phyloP scores from a whole-genome alignment of 371 early-diverging fungal genomes.

The Apophysomyces ossiformis region DNA sequence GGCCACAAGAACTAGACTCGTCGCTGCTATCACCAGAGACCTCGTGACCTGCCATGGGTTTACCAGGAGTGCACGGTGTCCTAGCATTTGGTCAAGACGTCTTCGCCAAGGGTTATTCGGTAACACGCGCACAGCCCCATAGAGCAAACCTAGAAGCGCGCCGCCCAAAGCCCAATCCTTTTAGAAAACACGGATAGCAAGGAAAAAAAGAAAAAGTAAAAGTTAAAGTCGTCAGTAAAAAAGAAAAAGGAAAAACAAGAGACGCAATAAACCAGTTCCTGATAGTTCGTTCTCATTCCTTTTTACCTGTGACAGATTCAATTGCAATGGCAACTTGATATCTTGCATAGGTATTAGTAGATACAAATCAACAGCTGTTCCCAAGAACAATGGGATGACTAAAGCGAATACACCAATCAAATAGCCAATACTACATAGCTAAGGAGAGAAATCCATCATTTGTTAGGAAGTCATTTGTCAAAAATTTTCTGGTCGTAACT shows the following conservation, averaged over 20 bases:
- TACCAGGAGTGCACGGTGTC: slow-evolving; percentile 9
- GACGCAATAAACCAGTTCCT: slow-evolving; percentile 17
- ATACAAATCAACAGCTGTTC: slow-evolving; percentile 51
- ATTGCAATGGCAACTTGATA: slow-evolving; percentile 29
- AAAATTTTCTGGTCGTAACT: background rate
- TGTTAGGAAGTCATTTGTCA: background rate
- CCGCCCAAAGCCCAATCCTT: slow-evolving; percentile 58
- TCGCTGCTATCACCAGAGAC: slow-evolving; percentile 3
- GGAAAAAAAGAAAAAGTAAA: too few species aligned
- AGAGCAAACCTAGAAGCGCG: slow-evolving; percentile 40
- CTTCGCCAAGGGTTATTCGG: slow-evolving; percentile 30
- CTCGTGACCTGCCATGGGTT: slow-evolving; percentile 11
- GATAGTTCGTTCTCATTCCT: background rate
- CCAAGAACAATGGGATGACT: slow-evolving; percentile 48
- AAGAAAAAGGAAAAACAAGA: background rate
- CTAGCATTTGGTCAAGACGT: slow-evolving; percentile 17
- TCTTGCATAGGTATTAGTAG: slow-evolving; percentile 43
- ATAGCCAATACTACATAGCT: slow-evolving; percentile 30
- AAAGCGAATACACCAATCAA: slow-evolving; percentile 40
- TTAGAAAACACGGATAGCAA: too few species aligned
- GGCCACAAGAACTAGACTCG: slow-evolving; percentile 13
- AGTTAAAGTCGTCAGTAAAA: too few species aligned
- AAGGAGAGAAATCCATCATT: background rate
- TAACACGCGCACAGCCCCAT: slow-evolving; percentile 33
- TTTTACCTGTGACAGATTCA: background rate